phyloP scores from a whole-genome alignment of 495 filamentous ascomycete genomes.

The Pseudomonodictys pantanalensis region DNA sequence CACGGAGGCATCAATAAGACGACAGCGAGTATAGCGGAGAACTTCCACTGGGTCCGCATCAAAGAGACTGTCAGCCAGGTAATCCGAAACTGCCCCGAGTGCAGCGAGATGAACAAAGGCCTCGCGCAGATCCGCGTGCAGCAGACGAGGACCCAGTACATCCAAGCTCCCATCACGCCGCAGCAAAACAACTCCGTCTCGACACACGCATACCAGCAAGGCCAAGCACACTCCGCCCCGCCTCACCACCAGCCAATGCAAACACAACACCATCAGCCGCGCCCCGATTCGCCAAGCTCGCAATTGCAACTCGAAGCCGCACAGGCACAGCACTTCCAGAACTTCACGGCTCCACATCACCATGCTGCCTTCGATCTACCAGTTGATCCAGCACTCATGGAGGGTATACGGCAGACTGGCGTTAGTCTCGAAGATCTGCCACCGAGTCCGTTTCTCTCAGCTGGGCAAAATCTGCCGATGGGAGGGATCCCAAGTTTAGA shows the following conservation, averaged over 20 bases:
- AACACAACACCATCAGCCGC: background rate
- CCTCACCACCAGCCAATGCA: background rate
- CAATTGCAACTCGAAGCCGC: conserved; percentile 27
- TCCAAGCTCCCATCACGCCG: no score
- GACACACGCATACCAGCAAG: background rate
- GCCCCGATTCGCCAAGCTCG: conserved; percentile 12
- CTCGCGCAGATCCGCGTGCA: conserved; percentile 6
- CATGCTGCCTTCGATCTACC: conserved; percentile 16
- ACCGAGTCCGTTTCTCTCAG: conserved; percentile 25
- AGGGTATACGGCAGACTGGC: conserved; percentile 3
- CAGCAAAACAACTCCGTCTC: background rate
- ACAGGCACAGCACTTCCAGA: background rate
- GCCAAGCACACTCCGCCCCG: background rate
- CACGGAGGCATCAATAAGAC: conserved; percentile 99
- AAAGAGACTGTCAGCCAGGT: conserved; percentile 95
- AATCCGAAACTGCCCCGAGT: conserved; percentile 87
- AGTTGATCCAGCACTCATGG: conserved; percentile 28
- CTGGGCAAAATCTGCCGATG: conserved; percentile 8
- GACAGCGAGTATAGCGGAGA: conserved; percentile 87
- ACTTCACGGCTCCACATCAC: background rate
- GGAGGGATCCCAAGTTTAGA: conserved; percentile 5
- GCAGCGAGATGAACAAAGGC: conserved; percentile 49
- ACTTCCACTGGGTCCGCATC: conserved; percentile 97
- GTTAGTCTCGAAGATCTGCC: conserved; percentile 23
- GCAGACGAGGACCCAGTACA: background rate